Evolutionary conservation across 2,329 filamentous ascomycete species (phyloP).

Genomic region (Rachicladosporium sp.): DNA sequence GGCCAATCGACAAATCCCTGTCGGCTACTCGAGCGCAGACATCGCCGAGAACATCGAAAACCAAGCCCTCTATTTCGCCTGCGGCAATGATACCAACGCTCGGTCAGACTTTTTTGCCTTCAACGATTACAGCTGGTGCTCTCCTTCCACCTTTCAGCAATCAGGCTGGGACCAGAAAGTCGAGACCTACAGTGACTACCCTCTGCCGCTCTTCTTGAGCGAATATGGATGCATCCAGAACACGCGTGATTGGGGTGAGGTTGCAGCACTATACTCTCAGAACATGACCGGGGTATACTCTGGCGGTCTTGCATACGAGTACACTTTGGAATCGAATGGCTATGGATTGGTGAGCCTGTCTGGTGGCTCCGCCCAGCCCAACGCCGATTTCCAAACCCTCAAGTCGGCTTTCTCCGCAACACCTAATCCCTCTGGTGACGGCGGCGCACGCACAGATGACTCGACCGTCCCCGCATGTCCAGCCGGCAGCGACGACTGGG

Average conservation of each 20-base stretch:
- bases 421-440: constrained; percentile 42
- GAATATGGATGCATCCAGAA: constrained; percentile 85
- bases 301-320: constrained; percentile 90
- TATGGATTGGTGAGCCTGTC: constrained; percentile 67
- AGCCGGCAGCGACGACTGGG: constrained; percentile 40
- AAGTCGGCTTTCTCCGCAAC: constrained; percentile 40
- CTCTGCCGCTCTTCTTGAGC: constrained; percentile 81
- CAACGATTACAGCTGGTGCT: constrained; percentile 83
- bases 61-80: constrained; percentile 87
- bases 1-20: constrained; percentile 54
- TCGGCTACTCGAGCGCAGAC: constrained; percentile 76
- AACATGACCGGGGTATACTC: constrained; percentile 88
- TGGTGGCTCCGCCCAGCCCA: constrained; percentile 40
- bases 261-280: constrained; percentile 64
- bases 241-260: constrained; percentile 67
- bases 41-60: constrained; percentile 73
- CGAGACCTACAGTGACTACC: constrained; percentile 73
- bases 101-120: constrained; percentile 81
- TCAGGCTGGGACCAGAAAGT: constrained; percentile 84
- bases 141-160: constrained; percentile 50
- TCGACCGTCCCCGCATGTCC: constrained; percentile 43
- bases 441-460: constrained; percentile 39
- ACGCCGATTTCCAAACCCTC: constrained; percentile 50
- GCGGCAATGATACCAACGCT: constrained; percentile 60
- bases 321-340: constrained; percentile 64